A percentile compares a stretch with the other conserved stretches of the same genome.
These are phyloP conservation scores for Penstemon eatonii DNA, from an alignment of 257 asterid genomes.

Conservation along the genomic window DNA sequence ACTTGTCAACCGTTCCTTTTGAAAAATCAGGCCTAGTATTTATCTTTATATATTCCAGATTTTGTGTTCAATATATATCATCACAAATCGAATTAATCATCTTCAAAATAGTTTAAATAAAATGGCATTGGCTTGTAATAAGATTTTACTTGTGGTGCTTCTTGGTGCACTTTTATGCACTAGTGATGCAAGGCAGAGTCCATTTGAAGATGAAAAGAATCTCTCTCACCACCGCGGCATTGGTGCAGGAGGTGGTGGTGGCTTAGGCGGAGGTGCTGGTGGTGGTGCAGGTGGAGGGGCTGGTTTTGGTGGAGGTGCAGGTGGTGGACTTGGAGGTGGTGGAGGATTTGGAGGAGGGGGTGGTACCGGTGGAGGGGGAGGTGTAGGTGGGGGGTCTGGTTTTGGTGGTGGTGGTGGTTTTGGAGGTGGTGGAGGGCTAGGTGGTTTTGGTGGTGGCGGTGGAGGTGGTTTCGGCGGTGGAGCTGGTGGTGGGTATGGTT, in stretches of 20 bases:
- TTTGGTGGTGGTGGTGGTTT: conserved; percentile 34
- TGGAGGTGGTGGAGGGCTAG: conserved; percentile 28
- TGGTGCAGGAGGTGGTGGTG: conserved; percentile 2
- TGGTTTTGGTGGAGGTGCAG: conserved; percentile 27
- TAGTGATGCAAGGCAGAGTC: conserved; percentile 17
- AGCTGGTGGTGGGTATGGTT: neutral
- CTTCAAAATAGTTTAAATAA: too few relatives aligned
- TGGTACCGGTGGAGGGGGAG: conserved; percentile 28
- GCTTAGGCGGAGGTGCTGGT: conserved; percentile 17
- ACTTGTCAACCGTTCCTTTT: neutral
- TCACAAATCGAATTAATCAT: neutral
- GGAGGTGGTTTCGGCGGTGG: conserved; percentile 36
- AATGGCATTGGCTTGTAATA: neutral
- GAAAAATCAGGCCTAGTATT: neutral
- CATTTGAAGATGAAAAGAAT: conserved; percentile 28
- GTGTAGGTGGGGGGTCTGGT: conserved; percentile 24
- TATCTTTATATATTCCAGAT: neutral
- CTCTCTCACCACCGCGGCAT: conserved; percentile 3
- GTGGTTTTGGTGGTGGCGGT: conserved; percentile 28
- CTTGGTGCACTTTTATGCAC: conserved; percentile 20
- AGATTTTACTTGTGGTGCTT: conserved; percentile 10
- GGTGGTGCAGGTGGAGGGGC: conserved; percentile 17
- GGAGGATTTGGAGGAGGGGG: conserved; percentile 23
- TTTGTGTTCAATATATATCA: neutral
- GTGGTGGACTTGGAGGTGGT: conserved; percentile 22